A percentile compares a stretch with the other conserved stretches of the same genome.
These are phyloP conservation scores for Amanita subjunquillea DNA, from an alignment of 768 basidiomycete species.

Conservation along the genomic window DNA sequence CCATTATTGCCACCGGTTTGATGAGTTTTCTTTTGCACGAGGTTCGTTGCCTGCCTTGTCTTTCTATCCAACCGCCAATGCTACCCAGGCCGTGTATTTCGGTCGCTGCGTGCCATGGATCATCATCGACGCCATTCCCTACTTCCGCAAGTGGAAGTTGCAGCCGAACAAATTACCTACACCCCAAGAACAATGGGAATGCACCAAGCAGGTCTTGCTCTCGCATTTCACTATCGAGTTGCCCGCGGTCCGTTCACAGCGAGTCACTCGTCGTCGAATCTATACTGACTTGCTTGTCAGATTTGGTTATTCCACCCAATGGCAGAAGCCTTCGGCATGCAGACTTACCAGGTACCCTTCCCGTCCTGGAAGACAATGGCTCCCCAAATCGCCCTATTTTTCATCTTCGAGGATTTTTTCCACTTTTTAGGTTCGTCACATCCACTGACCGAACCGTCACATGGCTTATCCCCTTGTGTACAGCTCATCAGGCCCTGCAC, in stretches of 20 bases:
- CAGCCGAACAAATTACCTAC: conserved; percentile 83
- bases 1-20: conserved; percentile 85
- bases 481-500: conserved; percentile 87
- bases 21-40: conserved; percentile 92
- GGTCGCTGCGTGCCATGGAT: conserved; percentile 94
- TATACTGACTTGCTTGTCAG: conserved; percentile 20
- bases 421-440: conserved; percentile 66
- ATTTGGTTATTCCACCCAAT: conserved; percentile 91
- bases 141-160: conserved; percentile 90
- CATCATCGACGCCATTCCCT: conserved; percentile 88
- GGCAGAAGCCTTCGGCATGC: conserved; percentile 81
- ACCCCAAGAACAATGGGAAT: conserved; percentile 82
- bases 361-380: conserved; percentile 59
- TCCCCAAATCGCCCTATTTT: conserved; percentile 79
- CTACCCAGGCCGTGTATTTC: conserved; percentile 81
- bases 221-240: conserved; percentile 95
- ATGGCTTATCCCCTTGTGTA: not conserved
- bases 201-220: conserved; percentile 87
- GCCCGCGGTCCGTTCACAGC: conserved; percentile 57
- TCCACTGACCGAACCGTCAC: not conserved
- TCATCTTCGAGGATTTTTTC: conserved; percentile 93
- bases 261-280: not conserved
- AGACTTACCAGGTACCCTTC: conserved; percentile 90
- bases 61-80: not conserved
- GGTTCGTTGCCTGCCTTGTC: conserved; percentile 33